Conservation (phyloP, 1,284 basidiomycete species). For the Apiotrichum gracile region DNA sequence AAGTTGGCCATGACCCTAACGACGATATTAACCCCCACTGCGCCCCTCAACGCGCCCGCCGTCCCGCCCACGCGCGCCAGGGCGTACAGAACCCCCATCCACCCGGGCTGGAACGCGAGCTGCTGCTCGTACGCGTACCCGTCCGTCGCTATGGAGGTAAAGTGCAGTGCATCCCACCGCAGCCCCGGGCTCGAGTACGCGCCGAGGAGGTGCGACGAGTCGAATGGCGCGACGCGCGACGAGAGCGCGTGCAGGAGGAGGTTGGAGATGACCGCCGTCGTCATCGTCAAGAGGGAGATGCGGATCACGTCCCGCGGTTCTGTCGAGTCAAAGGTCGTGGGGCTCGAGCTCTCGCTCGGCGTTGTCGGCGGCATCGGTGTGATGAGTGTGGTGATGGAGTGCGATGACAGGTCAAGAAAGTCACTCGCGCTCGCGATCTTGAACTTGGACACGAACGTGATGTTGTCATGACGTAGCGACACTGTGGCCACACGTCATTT, state of each 20-base stretch:
- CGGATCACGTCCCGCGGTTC: neutral
- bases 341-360: too few species aligned
- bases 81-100: conserved; percentile 55
- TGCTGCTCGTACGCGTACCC: conserved; percentile 73
- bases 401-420: too few species aligned
- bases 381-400: too few species aligned
- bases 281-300: neutral
- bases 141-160: conserved; percentile 57
- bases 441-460: too few species aligned
- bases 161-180: conserved; percentile 91
- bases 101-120: conserved; percentile 80
- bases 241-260: conserved; percentile 14
- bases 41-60: conserved; percentile 27
- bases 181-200: conserved; percentile 38
- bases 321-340: too few species aligned
- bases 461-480: too few species aligned
- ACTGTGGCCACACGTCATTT: too few species aligned
- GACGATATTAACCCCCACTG: conserved; percentile 25
- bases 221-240: conserved; percentile 23
- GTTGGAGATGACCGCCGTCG: conserved; percentile 10
- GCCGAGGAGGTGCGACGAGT: conserved; percentile 23
- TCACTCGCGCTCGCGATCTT: too few species aligned
- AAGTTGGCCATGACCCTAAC: conserved; percentile 46
- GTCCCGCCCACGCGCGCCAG: neutral
- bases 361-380: too few species aligned